A percentile compares a stretch with the other conserved stretches of the same genome.
Conservation (phyloP, 2,329 filamentous ascomycete species). For the Chaetomium sp. region DNA sequence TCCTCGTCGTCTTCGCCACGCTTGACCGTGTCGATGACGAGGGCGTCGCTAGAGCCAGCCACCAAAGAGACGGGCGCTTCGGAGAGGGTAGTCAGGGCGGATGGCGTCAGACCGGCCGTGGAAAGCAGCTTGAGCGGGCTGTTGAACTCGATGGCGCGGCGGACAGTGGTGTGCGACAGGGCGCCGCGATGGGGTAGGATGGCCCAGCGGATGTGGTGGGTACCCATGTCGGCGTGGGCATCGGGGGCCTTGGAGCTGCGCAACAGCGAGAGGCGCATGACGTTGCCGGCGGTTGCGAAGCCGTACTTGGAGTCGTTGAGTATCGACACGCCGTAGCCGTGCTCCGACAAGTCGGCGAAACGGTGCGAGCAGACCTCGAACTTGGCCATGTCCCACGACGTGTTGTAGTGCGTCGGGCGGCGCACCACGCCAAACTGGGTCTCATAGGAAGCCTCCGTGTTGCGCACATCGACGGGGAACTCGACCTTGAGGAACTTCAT, state of each 20-base stretch:
- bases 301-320: slow-evolving; percentile 96
- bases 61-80: slow-evolving; percentile 56
- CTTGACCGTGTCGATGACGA: slow-evolving; percentile 87
- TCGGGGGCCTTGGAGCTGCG: slow-evolving; percentile 89
- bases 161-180: slow-evolving; percentile 67
- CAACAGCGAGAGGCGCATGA: slow-evolving; percentile 84
- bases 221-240: slow-evolving; percentile 88
- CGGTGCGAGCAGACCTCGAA: slow-evolving; percentile 74
- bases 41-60: slow-evolving; percentile 47
- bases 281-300: slow-evolving; percentile 80
- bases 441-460: slow-evolving; percentile 91
- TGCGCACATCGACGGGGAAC: slow-evolving; percentile 86
- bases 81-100: slow-evolving; percentile 23
- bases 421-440: slow-evolving; percentile 86
- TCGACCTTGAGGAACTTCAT: slow-evolving; percentile 99
- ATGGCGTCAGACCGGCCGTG: slow-evolving; percentile 23
- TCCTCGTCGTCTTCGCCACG: slow-evolving; percentile 84
- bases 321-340: slow-evolving; percentile 73
- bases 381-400: slow-evolving; percentile 76
- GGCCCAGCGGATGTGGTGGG: slow-evolving; percentile 80
- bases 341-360: slow-evolving; percentile 64
- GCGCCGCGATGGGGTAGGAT: slow-evolving; percentile 77
- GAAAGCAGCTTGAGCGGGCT: slow-evolving; percentile 57
- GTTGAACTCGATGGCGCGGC: slow-evolving; percentile 86
- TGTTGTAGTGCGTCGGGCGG: slow-evolving; percentile 96